A percentile compares a stretch with the other conserved stretches of the same genome.
Conservation (phyloP, 2,329 filamentous ascomycete species). For the Botrytis aclada region DNA sequence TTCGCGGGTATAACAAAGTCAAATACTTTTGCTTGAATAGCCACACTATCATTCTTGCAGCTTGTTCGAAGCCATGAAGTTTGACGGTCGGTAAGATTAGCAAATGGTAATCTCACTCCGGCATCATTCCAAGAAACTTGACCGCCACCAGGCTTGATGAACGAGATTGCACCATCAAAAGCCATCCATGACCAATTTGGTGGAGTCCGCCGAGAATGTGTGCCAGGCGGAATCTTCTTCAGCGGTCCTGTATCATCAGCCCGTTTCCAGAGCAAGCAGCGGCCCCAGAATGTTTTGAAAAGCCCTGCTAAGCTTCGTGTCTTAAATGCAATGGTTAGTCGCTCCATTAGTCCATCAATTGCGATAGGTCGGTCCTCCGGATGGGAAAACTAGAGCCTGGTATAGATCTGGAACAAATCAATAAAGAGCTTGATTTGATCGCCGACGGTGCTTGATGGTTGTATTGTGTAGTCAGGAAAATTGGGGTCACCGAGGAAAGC, state of each 20-base stretch:
- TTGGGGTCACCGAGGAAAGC: conserved; percentile 36
- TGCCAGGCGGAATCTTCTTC: background rate
- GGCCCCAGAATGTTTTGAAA: conserved; percentile 11
- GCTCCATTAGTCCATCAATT: conserved; percentile 6
- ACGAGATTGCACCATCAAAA: conserved; percentile 10
- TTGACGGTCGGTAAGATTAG: background rate
- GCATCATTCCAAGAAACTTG: background rate
- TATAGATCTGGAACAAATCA: background rate
- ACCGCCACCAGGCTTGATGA: background rate
- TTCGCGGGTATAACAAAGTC: background rate
- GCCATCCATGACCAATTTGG: conserved; percentile 19
- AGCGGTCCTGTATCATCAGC: background rate
- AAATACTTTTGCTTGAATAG: background rate
- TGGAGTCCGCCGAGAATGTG: background rate
- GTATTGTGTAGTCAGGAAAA: conserved; percentile 27
- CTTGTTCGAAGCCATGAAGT: conserved; percentile 9
- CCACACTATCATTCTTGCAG: background rate
- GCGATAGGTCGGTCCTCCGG: conserved; percentile 4
- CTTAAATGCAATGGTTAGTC: background rate
- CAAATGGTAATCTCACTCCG: background rate
- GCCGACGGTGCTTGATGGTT: background rate
- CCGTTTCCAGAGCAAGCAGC: conserved; percentile 9
- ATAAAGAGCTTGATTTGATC: conserved; percentile 10
- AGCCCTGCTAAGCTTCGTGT: conserved; percentile 10
- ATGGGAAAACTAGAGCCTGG: background rate